Percentiles rank a stretch among this genome's conserved stretches.
Evolutionary conservation across 805 yeast genomes (phyloP).

Genomic region (Kluyveromyces dobzhanskii): DNA sequence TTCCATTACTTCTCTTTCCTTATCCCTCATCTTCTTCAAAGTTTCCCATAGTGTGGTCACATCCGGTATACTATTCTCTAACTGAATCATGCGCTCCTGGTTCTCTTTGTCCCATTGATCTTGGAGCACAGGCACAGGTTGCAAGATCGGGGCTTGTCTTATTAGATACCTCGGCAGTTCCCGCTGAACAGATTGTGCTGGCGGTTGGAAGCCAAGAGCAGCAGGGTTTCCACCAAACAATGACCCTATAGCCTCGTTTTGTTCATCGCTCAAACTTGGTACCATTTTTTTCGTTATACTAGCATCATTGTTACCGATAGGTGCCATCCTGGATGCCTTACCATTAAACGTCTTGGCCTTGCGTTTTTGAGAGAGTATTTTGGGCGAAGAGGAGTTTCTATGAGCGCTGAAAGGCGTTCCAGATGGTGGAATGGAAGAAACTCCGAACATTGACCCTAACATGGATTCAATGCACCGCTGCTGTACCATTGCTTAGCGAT

Average conservation of each 20-base stretch:
- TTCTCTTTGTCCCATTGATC: constrained; percentile 71
- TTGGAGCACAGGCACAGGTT: constrained; percentile 21
- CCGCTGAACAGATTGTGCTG: constrained; percentile 16
- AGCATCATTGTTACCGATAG: background rate
- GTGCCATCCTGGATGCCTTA: background rate
- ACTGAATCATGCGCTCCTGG: constrained; percentile 48
- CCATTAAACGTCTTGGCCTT: too few species aligned
- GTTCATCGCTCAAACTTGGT: background rate
- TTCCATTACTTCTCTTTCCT: constrained; percentile 75
- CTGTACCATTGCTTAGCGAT: too few species aligned
- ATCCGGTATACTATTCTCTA: constrained; percentile 49
- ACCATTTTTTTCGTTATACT: background rate
- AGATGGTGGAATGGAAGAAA: background rate
- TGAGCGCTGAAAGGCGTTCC: background rate
- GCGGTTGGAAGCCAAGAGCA: constrained; percentile 14
- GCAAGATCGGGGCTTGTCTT: constrained; percentile 31
- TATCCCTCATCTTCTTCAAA: constrained; percentile 62
- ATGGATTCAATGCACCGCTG: background rate
- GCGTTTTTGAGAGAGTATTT: too few species aligned
- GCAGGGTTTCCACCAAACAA: background rate
- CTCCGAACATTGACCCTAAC: constrained; percentile 1
- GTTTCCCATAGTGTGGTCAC: constrained; percentile 67
- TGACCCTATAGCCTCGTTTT: background rate
- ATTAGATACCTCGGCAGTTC: constrained; percentile 31
- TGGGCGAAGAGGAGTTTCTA: too few species aligned